A percentile compares a stretch with the other conserved stretches of the same genome.
Conservation (phyloP, 129 eudicot genomes). For the Escallonia herrerae region DNA sequence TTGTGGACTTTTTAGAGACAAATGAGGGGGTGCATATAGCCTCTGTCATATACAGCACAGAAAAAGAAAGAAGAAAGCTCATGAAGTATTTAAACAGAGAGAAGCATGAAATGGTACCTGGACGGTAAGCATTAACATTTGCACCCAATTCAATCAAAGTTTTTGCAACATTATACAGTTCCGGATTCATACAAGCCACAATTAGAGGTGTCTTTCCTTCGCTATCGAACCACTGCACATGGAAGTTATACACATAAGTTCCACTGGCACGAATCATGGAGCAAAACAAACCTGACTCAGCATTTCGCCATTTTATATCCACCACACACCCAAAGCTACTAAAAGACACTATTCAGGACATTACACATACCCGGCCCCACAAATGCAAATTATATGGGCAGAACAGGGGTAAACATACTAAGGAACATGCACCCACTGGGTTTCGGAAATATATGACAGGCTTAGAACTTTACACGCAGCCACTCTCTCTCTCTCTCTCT, state of each 20-base stretch:
- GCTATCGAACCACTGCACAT: conserved; percentile 66
- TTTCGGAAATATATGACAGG: no score
- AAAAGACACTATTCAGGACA: background rate
- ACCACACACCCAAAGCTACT: background rate
- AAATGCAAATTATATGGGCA: no score
- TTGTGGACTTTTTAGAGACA: no score
- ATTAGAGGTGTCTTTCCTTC: conserved; percentile 92
- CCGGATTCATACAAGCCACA: conserved; percentile 67
- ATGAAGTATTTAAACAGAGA: background rate
- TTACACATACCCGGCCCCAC: background rate
- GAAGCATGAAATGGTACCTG: conserved; percentile 33
- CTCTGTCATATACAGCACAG: background rate
- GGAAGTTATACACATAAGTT: background rate
- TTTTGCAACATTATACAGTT: conserved; percentile 58
- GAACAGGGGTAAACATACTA: no score
- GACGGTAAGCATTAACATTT: conserved; percentile 71
- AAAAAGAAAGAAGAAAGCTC: background rate
- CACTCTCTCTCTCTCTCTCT: no score
- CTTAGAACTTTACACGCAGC: no score
- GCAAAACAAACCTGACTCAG: background rate
- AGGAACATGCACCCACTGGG: no score
- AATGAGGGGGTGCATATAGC: background rate
- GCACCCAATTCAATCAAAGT: conserved; percentile 90
- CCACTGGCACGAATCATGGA: background rate
- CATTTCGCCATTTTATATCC: background rate